Percentiles rank a stretch among this genome's conserved stretches.
phyloP scores from a whole-genome alignment of 176 grass and related monocot species.

The Phoenix dactylifera region DNA sequence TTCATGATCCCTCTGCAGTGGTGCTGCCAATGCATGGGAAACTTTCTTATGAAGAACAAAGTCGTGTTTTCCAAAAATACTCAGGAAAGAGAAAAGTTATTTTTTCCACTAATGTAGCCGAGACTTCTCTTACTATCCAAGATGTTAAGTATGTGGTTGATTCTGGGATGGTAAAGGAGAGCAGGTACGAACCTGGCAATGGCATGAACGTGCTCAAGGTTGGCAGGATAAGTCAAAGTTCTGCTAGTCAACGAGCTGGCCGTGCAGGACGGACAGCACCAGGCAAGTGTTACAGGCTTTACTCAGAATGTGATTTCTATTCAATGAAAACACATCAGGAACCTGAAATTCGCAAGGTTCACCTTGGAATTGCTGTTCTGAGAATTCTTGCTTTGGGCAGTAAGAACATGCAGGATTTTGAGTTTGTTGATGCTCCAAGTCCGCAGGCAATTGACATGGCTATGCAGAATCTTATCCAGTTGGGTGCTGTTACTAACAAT shows the following conservation, averaged over 20 bases:
- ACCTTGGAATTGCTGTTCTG: conserved; percentile 76
- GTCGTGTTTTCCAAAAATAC: conserved; percentile 70
- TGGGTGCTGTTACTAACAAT: conserved; percentile 55
- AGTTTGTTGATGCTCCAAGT: conserved; percentile 90
- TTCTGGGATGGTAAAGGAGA: conserved; percentile 82
- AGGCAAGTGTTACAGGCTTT: conserved; percentile 92
- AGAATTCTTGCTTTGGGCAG: conserved; percentile 81
- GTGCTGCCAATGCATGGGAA: conserved; percentile 92
- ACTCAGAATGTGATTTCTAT: conserved; percentile 69
- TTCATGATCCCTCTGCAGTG: conserved; percentile 42
- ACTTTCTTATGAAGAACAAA: conserved; percentile 66
- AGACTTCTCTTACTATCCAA: conserved; percentile 85
- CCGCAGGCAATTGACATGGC: conserved; percentile 58
- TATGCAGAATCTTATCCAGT: conserved; percentile 63
- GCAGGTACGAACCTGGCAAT: conserved; percentile 58
- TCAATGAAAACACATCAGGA: conserved; percentile 86
- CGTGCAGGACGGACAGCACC: conserved; percentile 64
- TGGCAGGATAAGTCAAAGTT: conserved; percentile 73
- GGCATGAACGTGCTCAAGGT: conserved; percentile 83
- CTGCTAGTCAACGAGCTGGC: conserved; percentile 80
- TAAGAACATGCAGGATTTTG: conserved; percentile 52
- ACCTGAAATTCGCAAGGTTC: conserved; percentile 90
- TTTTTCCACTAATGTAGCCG: conserved; percentile 88
- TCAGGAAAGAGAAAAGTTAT: conserved; percentile 81
- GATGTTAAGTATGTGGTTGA: conserved; percentile 85